A percentile compares a stretch with the other conserved stretches of the same genome.
These are phyloP conservation scores for Fraxinus latifolia DNA, from an alignment of 305 asterid species.

Conservation along the genomic window DNA sequence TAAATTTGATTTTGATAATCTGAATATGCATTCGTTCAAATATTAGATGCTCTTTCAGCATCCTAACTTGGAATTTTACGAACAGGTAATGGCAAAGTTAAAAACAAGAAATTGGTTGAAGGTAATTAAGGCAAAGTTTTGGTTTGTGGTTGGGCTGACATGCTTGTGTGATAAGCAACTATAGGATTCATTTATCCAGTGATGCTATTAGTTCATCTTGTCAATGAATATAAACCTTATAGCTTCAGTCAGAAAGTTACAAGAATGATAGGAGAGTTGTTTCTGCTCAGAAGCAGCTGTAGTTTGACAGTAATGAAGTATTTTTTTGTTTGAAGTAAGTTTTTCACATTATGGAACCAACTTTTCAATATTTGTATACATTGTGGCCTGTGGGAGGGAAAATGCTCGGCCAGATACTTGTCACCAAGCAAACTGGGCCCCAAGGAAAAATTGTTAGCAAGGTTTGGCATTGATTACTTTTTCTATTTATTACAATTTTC, in stretches of 20 bases:
- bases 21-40: background rate
- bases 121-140: no score
- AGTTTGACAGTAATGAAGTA: background rate
- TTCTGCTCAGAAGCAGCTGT: background rate
- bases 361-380: conserved; percentile 13
- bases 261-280: background rate
- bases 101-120: background rate
- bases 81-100: background rate
- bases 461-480: conserved; percentile 41
- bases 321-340: background rate
- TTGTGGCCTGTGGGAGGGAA: conserved; percentile 50
- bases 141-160: background rate
- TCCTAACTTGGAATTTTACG: background rate
- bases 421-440: conserved; percentile 92
- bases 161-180: conserved; percentile 1
- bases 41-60: background rate
- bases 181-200: background rate
- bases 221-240: background rate
- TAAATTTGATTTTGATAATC: conserved; percentile 13
- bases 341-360: background rate
- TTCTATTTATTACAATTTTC: conserved; percentile 1
- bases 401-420: conserved; percentile 95
- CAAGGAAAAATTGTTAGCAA: conserved; percentile 98
- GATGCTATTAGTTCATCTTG: background rate
- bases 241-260: background rate